Conservation (phyloP, 2,329 filamentous ascomycete species). For the Pseudogymnoascus sp. region DNA sequence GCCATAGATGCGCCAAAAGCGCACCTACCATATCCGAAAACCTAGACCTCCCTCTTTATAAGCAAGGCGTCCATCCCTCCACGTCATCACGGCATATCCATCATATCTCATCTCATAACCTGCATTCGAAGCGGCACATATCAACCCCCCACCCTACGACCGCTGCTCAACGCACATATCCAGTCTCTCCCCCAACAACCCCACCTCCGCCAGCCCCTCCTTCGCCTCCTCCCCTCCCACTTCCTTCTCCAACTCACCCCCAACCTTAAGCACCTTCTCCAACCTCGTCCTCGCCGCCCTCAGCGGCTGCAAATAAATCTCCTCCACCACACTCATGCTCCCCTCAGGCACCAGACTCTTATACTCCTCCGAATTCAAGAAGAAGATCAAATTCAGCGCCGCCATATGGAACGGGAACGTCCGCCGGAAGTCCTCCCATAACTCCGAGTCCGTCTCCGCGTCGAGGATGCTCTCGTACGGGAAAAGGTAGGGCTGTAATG, state of each 20-base stretch:
- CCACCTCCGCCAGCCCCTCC: constrained; percentile 31
- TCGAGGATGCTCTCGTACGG: constrained; percentile 44
- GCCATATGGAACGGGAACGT: constrained; percentile 49
- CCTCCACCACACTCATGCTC: constrained; percentile 49
- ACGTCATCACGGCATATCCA: neutral
- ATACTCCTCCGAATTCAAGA: constrained; percentile 40
- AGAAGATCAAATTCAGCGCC: constrained; percentile 49
- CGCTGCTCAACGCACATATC: neutral
- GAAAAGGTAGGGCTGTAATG: constrained; percentile 54
- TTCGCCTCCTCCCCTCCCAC: neutral
- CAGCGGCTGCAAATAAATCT: constrained; percentile 50
- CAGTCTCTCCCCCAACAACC: constrained; percentile 29
- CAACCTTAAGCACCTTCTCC: constrained; percentile 2
- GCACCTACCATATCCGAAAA: neutral
- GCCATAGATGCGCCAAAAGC: neutral
- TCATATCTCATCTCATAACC: neutral
- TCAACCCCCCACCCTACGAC: neutral
- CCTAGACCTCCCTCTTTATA: neutral
- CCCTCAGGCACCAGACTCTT: constrained; percentile 44
- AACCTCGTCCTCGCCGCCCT: constrained; percentile 35
- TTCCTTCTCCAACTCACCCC: neutral
- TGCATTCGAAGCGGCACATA: neutral
- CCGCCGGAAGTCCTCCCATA: constrained; percentile 44
- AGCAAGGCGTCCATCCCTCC: neutral
- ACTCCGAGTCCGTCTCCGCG: constrained; percentile 33